Evolutionary conservation across 306 rosid species (phyloP).

Genomic region (Rosa multiflora): DNA sequence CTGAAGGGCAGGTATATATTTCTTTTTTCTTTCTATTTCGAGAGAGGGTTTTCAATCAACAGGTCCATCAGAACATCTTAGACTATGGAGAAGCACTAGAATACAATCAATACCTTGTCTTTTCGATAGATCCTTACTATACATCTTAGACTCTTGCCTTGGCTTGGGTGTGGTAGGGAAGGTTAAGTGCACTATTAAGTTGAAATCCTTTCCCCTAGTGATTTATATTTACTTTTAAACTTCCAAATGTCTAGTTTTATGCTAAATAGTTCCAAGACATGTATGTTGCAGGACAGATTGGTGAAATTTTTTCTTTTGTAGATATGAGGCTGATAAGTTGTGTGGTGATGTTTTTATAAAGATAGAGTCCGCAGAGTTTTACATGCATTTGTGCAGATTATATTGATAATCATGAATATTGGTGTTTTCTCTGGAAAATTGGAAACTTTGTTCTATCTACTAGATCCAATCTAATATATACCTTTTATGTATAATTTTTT

Average conservation of each 20-base stretch:
- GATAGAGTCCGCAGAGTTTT: not conserved
- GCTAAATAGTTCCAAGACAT: not conserved
- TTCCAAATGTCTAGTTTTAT: not conserved
- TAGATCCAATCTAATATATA: constrained; percentile 2
- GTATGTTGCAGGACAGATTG: not conserved
- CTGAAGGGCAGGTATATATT: constrained; percentile 74
- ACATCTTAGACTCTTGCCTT: not conserved
- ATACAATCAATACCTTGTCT: not conserved
- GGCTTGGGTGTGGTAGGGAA: not conserved
- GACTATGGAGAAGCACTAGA: not conserved
- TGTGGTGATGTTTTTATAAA: not conserved
- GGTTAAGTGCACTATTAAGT: not conserved
- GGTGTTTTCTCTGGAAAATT: not conserved
- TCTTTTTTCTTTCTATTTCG: not conserved
- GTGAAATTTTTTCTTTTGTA: not conserved
- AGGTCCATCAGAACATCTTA: not conserved
- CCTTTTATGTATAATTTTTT: not conserved
- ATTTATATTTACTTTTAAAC: not conserved
- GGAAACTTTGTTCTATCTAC: constrained; percentile 13
- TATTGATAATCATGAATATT: not conserved
- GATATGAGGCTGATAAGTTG: not conserved
- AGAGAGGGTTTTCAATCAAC: not conserved
- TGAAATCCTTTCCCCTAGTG: not conserved
- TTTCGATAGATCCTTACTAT: not conserved
- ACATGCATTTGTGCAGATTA: not conserved